Evolutionary conservation across 257 asterid genomes (phyloP).

Genomic region (Ilex aquifolium): DNA sequence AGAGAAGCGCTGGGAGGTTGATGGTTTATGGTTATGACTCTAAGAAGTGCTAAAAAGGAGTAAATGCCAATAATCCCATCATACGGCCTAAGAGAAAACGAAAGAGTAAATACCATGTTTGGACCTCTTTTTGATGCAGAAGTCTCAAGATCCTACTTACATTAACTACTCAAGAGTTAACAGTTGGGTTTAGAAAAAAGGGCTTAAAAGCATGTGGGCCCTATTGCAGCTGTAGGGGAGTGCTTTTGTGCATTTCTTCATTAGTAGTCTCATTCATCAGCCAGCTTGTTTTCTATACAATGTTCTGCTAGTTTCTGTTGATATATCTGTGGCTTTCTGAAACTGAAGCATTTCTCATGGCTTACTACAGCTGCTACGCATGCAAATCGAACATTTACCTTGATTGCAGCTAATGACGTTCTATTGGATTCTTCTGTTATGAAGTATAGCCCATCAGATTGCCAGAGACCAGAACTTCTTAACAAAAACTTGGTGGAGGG

Average conservation of each 20-base stretch:
- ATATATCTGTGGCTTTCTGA: conserved; percentile 12
- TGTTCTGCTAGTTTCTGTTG: conserved; percentile 1
- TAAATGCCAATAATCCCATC: too few species aligned
- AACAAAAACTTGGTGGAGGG: conserved; percentile 85
- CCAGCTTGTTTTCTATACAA: neutral
- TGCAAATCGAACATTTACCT: conserved; percentile 64
- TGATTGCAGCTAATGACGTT: conserved; percentile 96
- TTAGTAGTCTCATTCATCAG: too few species aligned
- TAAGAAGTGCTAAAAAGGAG: too few species aligned
- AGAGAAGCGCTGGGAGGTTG: too few species aligned
- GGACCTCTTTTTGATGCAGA: too few species aligned
- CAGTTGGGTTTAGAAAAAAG: too few species aligned
- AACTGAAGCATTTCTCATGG: conserved; percentile 15
- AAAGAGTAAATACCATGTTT: too few species aligned
- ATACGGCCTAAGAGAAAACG: too few species aligned
- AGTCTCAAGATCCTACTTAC: too few species aligned
- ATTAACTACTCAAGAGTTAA: too few species aligned
- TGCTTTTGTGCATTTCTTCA: neutral
- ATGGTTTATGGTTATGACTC: too few species aligned
- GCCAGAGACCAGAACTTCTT: conserved; percentile 90
- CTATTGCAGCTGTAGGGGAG: neutral
- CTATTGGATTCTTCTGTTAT: conserved; percentile 64
- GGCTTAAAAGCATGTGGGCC: too few species aligned
- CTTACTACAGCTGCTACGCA: conserved; percentile 81
- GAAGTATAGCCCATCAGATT: conserved; percentile 69